phyloP scores from a whole-genome alignment of 768 basidiomycete genomes.

The Boletellus ananas region DNA sequence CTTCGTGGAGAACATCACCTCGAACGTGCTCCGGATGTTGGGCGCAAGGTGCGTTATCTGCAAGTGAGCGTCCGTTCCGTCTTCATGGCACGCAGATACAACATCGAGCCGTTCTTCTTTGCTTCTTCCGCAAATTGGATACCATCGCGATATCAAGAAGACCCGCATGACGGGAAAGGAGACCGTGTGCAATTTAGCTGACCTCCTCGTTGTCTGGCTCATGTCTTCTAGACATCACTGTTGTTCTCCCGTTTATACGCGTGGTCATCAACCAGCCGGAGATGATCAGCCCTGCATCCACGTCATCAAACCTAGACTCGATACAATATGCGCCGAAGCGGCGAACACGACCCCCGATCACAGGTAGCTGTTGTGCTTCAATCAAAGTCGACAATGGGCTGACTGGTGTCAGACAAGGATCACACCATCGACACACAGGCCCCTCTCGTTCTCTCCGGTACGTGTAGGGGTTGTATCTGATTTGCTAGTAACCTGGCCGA shows the following conservation, averaged over 20 bases:
- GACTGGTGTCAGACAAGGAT: conserved; percentile 10
- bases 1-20: conserved; percentile 35
- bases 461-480: neutral
- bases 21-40: conserved; percentile 33
- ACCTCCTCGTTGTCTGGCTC: neutral
- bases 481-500: neutral
- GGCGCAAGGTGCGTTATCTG: conserved; percentile 33
- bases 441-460: conserved; percentile 27
- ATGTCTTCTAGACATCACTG: conserved; percentile 37
- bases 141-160: conserved; percentile 41
- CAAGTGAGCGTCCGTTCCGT: neutral
- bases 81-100: conserved; percentile 28
- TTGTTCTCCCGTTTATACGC: conserved; percentile 41
- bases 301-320: conserved; percentile 15
- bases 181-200: conserved; percentile 35
- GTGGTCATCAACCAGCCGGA: conserved; percentile 29
- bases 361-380: conserved; percentile 12
- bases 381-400: neutral
- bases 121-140: conserved; percentile 42
- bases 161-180: conserved; percentile 19
- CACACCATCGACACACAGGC: conserved; percentile 35
- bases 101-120: conserved; percentile 44
- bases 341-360: neutral
- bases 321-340: neutral
- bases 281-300: conserved; percentile 3